Base-by-base conservation (phyloP, 805 yeast species). In the Pichia phayaonensis region DNA sequence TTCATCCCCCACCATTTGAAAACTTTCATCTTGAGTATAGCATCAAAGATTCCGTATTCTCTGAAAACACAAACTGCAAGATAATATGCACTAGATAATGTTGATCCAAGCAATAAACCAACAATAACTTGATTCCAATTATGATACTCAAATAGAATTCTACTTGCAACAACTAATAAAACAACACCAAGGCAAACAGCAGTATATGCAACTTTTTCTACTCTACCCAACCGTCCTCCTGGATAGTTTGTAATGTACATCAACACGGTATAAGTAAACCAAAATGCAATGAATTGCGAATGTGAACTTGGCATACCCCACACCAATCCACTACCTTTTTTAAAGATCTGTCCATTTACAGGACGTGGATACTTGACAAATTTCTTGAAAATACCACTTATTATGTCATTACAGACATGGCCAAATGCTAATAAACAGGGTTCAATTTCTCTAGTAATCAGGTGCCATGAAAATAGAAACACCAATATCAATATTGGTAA, bases 281-380 rank as follows among this genome's bases (percentile, higher is more conserved):
- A 81, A 63, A 81, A 94, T 2, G 96, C 95, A 90, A 92, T 86
- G 66, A 90, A 94, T 68, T 92, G 99, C 0, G 96, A 81, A 67
- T 92, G 99, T 1, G 99, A 97, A 48, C 90, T 82, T 0, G 99
- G 99, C 97, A 92, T 92, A 0, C 99, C 99, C 64, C 84, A 90
- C 0, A 85, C 82, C 23, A 65, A 54, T 1, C 58, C 56, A 13
- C 67, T 62, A 27, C 61, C 63, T 20, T 55, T 45, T 46, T 65
- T 65, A 49, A 62, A 65, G 2, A 64, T 58, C 55, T 85, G 74
- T 3, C 69, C 69, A 24, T 51, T 52, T 2, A 51, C 3, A 0
- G 99, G 99, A 54, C 99, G 74, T 22, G 87, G 84, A 61, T 86
- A 86, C 56, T 77, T 79, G 40, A 89, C 65, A 1, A 78, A 39